A percentile compares a stretch with the other conserved stretches of the same genome.
These are phyloP conservation scores for Gaeumannomyces tritici DNA, from an alignment of 2,329 filamentous ascomycete genomes.

Conservation along the genomic window DNA sequence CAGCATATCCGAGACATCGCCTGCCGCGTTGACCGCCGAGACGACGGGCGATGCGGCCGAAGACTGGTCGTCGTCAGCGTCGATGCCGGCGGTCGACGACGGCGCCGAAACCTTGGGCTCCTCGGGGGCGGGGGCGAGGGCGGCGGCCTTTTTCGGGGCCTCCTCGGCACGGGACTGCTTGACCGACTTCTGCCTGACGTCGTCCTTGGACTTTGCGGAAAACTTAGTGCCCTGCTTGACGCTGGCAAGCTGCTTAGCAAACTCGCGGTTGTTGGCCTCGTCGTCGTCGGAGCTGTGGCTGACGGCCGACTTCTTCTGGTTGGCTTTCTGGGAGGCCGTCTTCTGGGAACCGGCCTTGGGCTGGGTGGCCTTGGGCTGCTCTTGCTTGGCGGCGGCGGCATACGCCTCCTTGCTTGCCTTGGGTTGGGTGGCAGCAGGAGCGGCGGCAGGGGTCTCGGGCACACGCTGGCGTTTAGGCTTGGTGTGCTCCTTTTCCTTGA, in stretches of 20 bases:
- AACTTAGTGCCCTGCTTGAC: conserved; percentile 61
- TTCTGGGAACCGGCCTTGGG: neutral
- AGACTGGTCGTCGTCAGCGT: conserved; percentile 75
- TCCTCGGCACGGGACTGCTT: conserved; percentile 58
- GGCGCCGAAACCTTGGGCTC: conserved; percentile 44
- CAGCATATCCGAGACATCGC: conserved; percentile 85
- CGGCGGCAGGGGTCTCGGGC: conserved; percentile 10
- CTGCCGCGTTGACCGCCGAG: conserved; percentile 40
- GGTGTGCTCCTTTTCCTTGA: conserved; percentile 21
- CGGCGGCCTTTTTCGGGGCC: conserved; percentile 10
- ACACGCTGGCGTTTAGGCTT: conserved; percentile 29
- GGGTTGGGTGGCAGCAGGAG: neutral
- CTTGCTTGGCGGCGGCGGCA: conserved; percentile 23
- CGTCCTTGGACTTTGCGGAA: conserved; percentile 40
- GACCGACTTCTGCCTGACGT: conserved; percentile 59
- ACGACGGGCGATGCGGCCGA: conserved; percentile 52
- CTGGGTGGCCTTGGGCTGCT: conserved; percentile 15
- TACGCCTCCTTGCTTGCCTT: conserved; percentile 8
- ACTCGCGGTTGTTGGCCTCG: conserved; percentile 61
- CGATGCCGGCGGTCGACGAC: conserved; percentile 63
- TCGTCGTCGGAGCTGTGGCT: conserved; percentile 40
- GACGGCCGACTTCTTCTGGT: conserved; percentile 18
- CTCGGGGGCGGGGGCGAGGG: conserved; percentile 31
- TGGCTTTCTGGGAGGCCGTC: conserved; percentile 8
- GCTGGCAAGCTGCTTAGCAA: conserved; percentile 63